phyloP scores from a whole-genome alignment of 176 grass and related monocot species.

The Miscanthus lutarioriparius region DNA sequence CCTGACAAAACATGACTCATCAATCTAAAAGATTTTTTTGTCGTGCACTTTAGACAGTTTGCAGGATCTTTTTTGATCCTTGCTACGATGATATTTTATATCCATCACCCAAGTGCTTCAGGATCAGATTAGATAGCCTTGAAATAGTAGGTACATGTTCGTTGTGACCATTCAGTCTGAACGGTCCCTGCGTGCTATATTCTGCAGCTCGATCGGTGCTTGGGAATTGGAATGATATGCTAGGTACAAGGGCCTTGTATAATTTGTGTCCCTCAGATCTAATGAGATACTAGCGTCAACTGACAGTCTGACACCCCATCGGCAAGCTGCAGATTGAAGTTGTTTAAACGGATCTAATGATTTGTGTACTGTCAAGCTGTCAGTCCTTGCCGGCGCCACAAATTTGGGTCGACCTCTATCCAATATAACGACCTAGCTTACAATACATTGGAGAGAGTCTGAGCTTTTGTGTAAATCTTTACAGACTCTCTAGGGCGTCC shows the following conservation, averaged over 20 bases:
- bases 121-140: slow-evolving; percentile 17
- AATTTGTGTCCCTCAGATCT: slow-evolving; percentile 30
- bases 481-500: no score
- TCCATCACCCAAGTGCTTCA: not conserved
- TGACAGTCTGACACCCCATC: slow-evolving; percentile 7
- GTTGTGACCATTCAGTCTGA: slow-evolving; percentile 35
- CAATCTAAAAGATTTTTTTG: not conserved
- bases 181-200: slow-evolving; percentile 25
- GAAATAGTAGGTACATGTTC: not conserved
- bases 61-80: slow-evolving; percentile 1
- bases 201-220: slow-evolving; percentile 8
- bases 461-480: no score
- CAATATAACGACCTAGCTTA: no score
- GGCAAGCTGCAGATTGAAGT: not conserved
- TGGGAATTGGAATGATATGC: slow-evolving; percentile 5
- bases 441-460: no score
- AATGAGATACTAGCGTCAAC: slow-evolving; percentile 20
- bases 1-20: not conserved
- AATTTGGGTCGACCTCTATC: no score
- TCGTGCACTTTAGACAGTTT: not conserved
- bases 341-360: slow-evolving; percentile 19
- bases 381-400: no score
- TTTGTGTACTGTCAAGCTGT: slow-evolving; percentile 40
- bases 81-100: slow-evolving; percentile 26
- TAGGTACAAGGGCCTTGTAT: not conserved